A percentile compares a stretch with the other conserved stretches of the same genome.
These are phyloP conservation scores for Tubosaeta brunneosetosa DNA, from an alignment of 768 basidiomycete genomes.

Conservation along the genomic window DNA sequence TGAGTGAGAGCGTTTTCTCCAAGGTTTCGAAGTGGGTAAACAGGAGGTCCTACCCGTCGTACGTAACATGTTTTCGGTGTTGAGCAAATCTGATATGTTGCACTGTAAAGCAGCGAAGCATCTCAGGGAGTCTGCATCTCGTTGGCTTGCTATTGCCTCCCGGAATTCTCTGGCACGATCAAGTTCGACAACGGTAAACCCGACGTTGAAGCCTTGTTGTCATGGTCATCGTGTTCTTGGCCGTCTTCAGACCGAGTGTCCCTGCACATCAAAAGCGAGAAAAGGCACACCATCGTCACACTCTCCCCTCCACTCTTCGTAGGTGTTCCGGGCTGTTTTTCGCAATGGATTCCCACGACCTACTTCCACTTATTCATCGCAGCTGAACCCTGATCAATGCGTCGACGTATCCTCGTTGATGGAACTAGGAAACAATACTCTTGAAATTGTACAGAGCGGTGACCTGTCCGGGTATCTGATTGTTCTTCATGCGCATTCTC, in stretches of 20 bases:
- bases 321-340: conserved; percentile 25
- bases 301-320: conserved; percentile 32
- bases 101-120: conserved; percentile 27
- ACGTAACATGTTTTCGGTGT: conserved; percentile 14
- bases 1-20: conserved; percentile 27
- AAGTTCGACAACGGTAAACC: conserved; percentile 10
- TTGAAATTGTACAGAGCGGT: conserved; percentile 40
- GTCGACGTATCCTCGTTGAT: conserved; percentile 50
- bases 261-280: conserved; percentile 8
- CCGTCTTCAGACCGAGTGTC: conserved; percentile 30
- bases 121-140: conserved; percentile 39
- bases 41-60: conserved; percentile 28
- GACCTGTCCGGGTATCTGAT: conserved; percentile 45
- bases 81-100: neutral
- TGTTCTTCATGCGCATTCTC: conserved; percentile 46
- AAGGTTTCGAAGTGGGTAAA: conserved; percentile 37
- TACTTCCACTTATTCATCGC: neutral
- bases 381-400: conserved; percentile 46
- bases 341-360: neutral
- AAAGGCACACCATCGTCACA: conserved; percentile 10
- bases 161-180: conserved; percentile 18
- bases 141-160: conserved; percentile 40
- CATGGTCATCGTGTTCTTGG: conserved; percentile 38
- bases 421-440: conserved; percentile 36
- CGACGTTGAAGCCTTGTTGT: conserved; percentile 19